Base-by-base conservation (phyloP, 148 eudicot genomes). In the Arbutus unedo region DNA sequence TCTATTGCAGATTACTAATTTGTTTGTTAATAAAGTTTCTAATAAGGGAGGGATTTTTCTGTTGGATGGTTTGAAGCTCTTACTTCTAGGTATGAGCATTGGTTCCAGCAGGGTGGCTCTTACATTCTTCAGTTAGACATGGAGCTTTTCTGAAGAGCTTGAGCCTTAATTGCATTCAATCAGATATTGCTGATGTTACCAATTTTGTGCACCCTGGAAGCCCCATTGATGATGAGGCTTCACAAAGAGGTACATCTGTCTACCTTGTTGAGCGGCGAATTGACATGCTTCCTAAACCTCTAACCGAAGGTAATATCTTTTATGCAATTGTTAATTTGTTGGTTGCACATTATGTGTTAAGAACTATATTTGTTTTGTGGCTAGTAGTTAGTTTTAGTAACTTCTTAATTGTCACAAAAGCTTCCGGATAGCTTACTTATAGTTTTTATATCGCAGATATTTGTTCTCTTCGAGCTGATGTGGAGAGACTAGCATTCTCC, bases 271-370 rank as follows among this genome's bases (percentile, higher is more conserved):
- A 96, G 85, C 88, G 93, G 21, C 92, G 99, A 74, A 96, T 94
- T 86, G 99, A 96, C 91, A 96, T 96, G 99, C 96, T 96, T 77
- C 99, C 99, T 14, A 96, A 96, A 88, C 99, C 98, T 90, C 86
- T 96, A 71, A 96, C 99, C 19, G 99, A 96, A 94, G 99, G 99
- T 85, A 55, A 66, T 76, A 15, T 81, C 75, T 49, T 57, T 64
- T 10, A 31, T 60, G 55, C n/a, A 70, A 49, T 45, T 73, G 64
- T 38, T 4, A 41, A 31, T 21, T 80, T 83, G 55, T 9, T 79
- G 6, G 53, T 43, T 83, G 43, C 31, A 78, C 14, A 31, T 54
- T 47, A 53, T 77, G 45, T 43, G 13, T 60, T 49, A 76, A 50
- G 7, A 15, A 76, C n/a, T 54, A 31, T 18, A 31, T n/a, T 51